These are phyloP conservation scores for Sporothrix dimorphospora DNA, from an alignment of 2,329 filamentous ascomycete species.

Conservation along the genomic window DNA sequence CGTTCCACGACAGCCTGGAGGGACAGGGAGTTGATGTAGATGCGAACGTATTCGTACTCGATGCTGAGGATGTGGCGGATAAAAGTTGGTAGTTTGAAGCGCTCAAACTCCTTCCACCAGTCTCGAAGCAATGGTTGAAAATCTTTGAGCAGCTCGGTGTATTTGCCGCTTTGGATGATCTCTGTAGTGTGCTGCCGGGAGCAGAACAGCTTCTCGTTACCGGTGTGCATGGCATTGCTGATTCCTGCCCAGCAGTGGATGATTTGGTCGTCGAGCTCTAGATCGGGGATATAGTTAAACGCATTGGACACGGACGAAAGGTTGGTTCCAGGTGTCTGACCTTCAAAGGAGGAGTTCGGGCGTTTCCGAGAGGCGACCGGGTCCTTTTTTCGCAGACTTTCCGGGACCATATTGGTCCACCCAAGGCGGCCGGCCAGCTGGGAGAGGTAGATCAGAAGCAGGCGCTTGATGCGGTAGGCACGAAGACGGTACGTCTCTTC, in stretches of 20 bases:
- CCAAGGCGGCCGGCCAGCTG: constrained; percentile 92
- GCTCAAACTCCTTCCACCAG: constrained; percentile 82
- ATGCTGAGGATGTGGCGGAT: constrained; percentile 81
- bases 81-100: constrained; percentile 68
- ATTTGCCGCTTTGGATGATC: constrained; percentile 83
- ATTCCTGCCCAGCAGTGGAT: constrained; percentile 93
- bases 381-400: constrained; percentile 61
- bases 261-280: constrained; percentile 69
- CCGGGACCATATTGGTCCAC: constrained; percentile 90
- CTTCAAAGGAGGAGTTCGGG: constrained; percentile 35
- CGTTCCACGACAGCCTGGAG: constrained; percentile 94
- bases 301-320: constrained; percentile 58
- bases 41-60: constrained; percentile 92
- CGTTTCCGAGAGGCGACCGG: constrained; percentile 50
- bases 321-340: constrained; percentile 63
- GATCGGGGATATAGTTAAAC: constrained; percentile 68
- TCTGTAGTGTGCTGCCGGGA: constrained; percentile 86
- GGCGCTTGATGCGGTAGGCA: constrained; percentile 77
- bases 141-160: constrained; percentile 77
- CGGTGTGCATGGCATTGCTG: constrained; percentile 87
- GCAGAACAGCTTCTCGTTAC: constrained; percentile 85
- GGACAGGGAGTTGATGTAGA: constrained; percentile 92
- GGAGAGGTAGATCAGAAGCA: constrained; percentile 88
- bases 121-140: constrained; percentile 77
- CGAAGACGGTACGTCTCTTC: constrained; percentile 78